These are phyloP conservation scores for Tubosaeta sp. DNA, from an alignment of 768 basidiomycete genomes.

Conservation along the genomic window DNA sequence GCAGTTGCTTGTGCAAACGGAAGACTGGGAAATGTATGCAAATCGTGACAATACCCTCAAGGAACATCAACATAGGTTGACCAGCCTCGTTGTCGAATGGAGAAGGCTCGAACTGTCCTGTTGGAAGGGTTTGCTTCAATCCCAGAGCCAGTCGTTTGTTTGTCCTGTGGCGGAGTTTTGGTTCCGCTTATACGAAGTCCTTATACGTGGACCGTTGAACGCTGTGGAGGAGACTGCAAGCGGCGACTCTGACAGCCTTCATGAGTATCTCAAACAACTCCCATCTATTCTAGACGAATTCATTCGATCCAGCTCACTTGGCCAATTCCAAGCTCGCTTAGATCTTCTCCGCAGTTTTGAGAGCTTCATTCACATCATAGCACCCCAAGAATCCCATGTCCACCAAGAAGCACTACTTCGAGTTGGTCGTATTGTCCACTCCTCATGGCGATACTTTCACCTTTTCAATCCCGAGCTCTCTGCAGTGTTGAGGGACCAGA, in stretches of 20 bases:
- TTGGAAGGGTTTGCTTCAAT: conserved; percentile 78
- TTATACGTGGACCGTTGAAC: conserved; percentile 58
- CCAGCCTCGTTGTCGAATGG: conserved; percentile 81
- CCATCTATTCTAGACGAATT: conserved; percentile 81
- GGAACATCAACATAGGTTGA: conserved; percentile 59
- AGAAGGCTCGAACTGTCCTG: conserved; percentile 82
- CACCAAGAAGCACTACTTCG: conserved; percentile 39
- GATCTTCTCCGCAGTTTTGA: conserved; percentile 67
- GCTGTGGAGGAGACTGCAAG: conserved; percentile 38
- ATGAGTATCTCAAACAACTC: conserved; percentile 58
- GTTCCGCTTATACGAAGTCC: conserved; percentile 84
- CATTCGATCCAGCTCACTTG: conserved; percentile 69
- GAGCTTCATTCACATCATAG: conserved; percentile 40
- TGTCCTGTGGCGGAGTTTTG: conserved; percentile 68
- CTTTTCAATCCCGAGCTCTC: conserved; percentile 51
- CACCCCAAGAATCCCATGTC: conserved; percentile 25
- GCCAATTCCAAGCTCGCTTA: conserved; percentile 73
- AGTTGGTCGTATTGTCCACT: conserved; percentile 55
- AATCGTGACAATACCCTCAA: conserved; percentile 84
- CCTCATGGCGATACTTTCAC: conserved; percentile 58
- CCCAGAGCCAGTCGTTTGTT: conserved; percentile 51
- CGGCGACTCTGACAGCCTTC: conserved; percentile 32
- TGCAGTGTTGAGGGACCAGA: conserved; percentile 50
- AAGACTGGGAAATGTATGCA: conserved; percentile 97
- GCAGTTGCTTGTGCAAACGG: conserved; percentile 77